phyloP scores from a whole-genome alignment of 2,329 filamentous ascomycete species.

The Cladorrhinum sp. region DNA sequence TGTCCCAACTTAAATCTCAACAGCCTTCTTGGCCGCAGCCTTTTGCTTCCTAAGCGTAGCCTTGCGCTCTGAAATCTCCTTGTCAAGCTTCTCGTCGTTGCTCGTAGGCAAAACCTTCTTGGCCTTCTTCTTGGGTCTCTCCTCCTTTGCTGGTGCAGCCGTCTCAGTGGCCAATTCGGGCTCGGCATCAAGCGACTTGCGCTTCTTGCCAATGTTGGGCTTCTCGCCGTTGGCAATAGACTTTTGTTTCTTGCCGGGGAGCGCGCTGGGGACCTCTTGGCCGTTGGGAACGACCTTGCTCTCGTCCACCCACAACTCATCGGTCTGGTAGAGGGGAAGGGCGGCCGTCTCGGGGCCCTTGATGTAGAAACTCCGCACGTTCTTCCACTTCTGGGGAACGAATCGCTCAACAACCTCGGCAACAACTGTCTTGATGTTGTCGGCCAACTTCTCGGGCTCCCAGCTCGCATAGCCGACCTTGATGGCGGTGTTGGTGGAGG shows the following conservation, averaged over 20 bases:
- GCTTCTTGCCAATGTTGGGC: slow-evolving; percentile 64
- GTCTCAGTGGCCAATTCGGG: slow-evolving; percentile 25
- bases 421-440: slow-evolving; percentile 74
- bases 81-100: slow-evolving; percentile 53
- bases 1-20: slow-evolving; percentile 18
- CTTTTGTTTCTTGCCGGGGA: slow-evolving; percentile 32
- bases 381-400: slow-evolving; percentile 83
- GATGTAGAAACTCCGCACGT: slow-evolving; percentile 79
- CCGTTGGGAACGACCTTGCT: slow-evolving; percentile 65
- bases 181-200: slow-evolving; percentile 45
- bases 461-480: slow-evolving; percentile 75
- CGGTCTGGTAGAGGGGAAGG: slow-evolving; percentile 90
- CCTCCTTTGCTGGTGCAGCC: slow-evolving; percentile 28
- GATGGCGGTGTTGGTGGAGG: slow-evolving; percentile 76
- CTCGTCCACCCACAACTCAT: slow-evolving; percentile 84
- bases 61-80: slow-evolving; percentile 60
- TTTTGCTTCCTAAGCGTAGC: slow-evolving; percentile 57
- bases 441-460: slow-evolving; percentile 70
- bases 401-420: slow-evolving; percentile 70
- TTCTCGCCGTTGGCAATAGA: slow-evolving; percentile 38
- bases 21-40: slow-evolving; percentile 46
- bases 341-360: slow-evolving; percentile 87
- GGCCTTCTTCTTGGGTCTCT: slow-evolving; percentile 40
- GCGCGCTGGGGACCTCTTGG: slow-evolving; percentile 46
- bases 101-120: slow-evolving; percentile 45